These are phyloP conservation scores for Penicillium lividum DNA, from an alignment of 495 filamentous ascomycete genomes.

Conservation along the genomic window DNA sequence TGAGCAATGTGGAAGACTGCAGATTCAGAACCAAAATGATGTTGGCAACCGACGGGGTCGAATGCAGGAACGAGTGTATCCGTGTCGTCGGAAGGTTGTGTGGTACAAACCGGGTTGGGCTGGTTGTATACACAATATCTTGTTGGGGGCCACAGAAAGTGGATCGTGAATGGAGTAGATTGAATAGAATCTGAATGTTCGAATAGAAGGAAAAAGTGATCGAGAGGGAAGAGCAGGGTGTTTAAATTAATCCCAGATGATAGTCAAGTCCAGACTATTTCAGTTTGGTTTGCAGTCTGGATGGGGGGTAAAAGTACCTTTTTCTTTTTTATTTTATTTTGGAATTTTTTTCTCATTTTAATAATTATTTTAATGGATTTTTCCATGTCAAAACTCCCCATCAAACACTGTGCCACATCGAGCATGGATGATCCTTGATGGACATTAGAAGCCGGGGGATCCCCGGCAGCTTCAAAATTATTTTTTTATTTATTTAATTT, in stretches of 20 bases:
- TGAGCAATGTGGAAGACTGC: conserved; percentile 20
- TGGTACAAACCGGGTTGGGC: conserved; percentile 24
- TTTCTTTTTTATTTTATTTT: neutral
- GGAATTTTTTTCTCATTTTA: neutral
- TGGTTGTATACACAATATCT: conserved; percentile 32
- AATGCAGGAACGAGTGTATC: conserved; percentile 22
- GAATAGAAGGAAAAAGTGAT: conserved; percentile 8
- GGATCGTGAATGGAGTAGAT: neutral
- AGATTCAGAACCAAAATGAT: conserved; percentile 13
- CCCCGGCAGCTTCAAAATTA: conserved; percentile 10
- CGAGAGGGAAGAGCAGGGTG: conserved; percentile 12
- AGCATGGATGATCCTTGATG: conserved; percentile 43
- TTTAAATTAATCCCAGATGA: conserved; percentile 13
- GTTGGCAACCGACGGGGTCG: conserved; percentile 22
- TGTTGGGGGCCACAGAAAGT: conserved; percentile 1
- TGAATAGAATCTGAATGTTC: conserved; percentile 11
- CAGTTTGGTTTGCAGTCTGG: conserved; percentile 7
- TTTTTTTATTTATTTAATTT: conserved; percentile 9
- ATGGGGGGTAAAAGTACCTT: conserved; percentile 4
- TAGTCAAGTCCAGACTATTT: conserved; percentile 17
- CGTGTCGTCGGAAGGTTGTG: neutral
- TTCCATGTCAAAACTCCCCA: conserved; percentile 1
- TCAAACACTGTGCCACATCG: conserved; percentile 18
- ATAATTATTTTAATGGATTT: neutral
- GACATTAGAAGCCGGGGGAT: conserved; percentile 26